Percentiles rank a stretch among this genome's conserved stretches.
phyloP scores from a whole-genome alignment of 1,284 basidiomycete species.

The Heliocybe sulcata region DNA sequence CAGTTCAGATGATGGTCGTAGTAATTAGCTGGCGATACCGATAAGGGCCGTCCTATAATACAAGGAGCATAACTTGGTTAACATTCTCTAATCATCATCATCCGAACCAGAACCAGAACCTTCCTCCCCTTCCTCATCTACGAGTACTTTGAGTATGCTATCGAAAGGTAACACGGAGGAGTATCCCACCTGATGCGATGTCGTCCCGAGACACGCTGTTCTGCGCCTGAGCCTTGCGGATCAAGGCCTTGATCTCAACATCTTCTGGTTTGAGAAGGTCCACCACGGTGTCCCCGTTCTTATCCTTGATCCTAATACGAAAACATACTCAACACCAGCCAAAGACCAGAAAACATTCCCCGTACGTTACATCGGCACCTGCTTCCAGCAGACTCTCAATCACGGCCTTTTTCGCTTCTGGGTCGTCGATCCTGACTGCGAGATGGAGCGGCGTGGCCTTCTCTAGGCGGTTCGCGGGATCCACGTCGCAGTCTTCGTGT shows the following conservation, averaged over 20 bases:
- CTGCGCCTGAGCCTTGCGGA: constrained; percentile 45
- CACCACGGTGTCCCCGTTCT: constrained; percentile 50
- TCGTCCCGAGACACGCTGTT: constrained; percentile 29
- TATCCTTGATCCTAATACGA: constrained; percentile 59
- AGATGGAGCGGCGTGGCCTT: constrained; percentile 81
- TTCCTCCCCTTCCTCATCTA: constrained; percentile 23
- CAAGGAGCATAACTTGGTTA: background rate
- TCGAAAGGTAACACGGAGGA: background rate
- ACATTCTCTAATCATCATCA: constrained; percentile 14
- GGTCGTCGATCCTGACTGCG: constrained; percentile 59
- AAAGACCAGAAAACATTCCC: constrained; percentile 6
- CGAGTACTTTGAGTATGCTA: background rate
- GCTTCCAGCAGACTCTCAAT: constrained; percentile 69
- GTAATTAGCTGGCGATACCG: background rate
- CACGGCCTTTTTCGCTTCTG: constrained; percentile 44
- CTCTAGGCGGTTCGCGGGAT: constrained; percentile 69
- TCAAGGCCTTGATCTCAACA: constrained; percentile 31
- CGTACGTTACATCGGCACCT: constrained; percentile 67
- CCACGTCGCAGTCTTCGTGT: constrained; percentile 78
- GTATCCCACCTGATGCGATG: constrained; percentile 29
- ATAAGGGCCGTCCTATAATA: background rate
- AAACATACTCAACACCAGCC: constrained; percentile 1
- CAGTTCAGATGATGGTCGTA: background rate
- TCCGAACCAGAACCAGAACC: constrained; percentile 29
- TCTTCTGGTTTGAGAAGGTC: constrained; percentile 53